Base-by-base conservation (phyloP, 805 yeast species). In the Cyberlindnera maclurae region DNA sequence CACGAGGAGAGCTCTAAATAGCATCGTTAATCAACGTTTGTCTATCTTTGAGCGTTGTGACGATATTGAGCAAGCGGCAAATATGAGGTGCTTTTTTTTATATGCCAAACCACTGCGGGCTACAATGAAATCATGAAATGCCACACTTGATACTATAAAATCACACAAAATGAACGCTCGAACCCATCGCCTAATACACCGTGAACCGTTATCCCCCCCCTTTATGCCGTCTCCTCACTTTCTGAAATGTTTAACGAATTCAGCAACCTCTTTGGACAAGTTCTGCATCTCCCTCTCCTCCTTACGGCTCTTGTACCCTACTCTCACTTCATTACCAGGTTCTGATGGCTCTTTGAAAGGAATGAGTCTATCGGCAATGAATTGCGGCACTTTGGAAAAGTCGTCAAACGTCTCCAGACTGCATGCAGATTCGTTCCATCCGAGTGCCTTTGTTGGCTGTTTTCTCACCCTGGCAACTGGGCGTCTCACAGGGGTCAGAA, bases 371-470 rank as follows among this genome's bases (percentile, higher is more conserved):
- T 53, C 56, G 30, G 50, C 51, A 12, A 53, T 49, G 33, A 50
- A 53, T 32, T 52, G 55, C 26, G 58, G 58, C n/a, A 53, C 44
- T 15, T 45, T 44, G 18, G 44, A 39, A 32, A 29, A 52, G 35
- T 52, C 57, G 31, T 53, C 57, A 47, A 52, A 52, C 2, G 41
- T 36, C 37, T 49, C 48, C 6, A 53, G 40, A 16, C 45, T 45
- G 15, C 52, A 49, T 2, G 57, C 55, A 3, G 54, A 49, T 20
- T 44, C 40, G 41, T 50, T 52, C 58, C 58, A 53, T 3, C 52
- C 41, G 13, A 46, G 34, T 22, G 58, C 52, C 15, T 47, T 44
- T 2, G 55, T 46, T 36, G 52, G 48, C 15, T 45, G 42, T 26
- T 40, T 47, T 33, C 33, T 40, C 2, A 32, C 31, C 22, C 38